Percentiles rank a stretch among this genome's conserved stretches.
These are phyloP conservation scores for Pestalotiopsis sp. DNA, from an alignment of 2,329 filamentous ascomycete genomes.

Conservation along the genomic window DNA sequence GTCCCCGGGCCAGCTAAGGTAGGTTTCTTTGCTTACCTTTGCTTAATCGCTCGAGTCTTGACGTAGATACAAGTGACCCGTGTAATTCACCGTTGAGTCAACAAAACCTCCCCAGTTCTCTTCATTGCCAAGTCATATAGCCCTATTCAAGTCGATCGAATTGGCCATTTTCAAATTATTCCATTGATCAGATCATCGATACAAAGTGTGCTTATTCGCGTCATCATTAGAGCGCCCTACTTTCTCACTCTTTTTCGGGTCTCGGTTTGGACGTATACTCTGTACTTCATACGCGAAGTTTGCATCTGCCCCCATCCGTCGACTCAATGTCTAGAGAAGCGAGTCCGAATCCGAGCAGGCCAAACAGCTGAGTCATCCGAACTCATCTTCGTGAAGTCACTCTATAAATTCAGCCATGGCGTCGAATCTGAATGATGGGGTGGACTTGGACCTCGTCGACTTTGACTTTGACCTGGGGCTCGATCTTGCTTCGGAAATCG, in stretches of 20 bases:
- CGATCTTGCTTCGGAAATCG: constrained; percentile 2
- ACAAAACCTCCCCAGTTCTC: background rate
- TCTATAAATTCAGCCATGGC: background rate
- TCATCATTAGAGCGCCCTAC: background rate
- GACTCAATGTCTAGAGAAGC: background rate
- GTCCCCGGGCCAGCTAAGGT: background rate
- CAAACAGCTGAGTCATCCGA: background rate
- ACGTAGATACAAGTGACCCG: background rate
- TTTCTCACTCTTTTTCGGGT: background rate
- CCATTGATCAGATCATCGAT: background rate
- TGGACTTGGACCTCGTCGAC: constrained; percentile 13
- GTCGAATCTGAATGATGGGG: background rate
- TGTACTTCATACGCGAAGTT: too few species aligned
- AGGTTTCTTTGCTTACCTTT: background rate
- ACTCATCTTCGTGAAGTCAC: background rate
- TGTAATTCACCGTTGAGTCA: background rate
- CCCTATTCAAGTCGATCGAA: background rate
- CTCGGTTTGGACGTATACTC: background rate
- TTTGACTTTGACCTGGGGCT: constrained; percentile 14
- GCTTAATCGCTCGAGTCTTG: background rate
- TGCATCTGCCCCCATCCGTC: background rate
- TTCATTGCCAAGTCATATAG: background rate
- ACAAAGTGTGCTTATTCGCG: background rate
- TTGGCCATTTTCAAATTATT: background rate
- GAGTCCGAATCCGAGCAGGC: background rate